Percentiles rank a stretch among this genome's conserved stretches.
Evolutionary conservation across 2,329 filamentous ascomycete genomes (phyloP).

Genomic region (Cytospora leucostoma): DNA sequence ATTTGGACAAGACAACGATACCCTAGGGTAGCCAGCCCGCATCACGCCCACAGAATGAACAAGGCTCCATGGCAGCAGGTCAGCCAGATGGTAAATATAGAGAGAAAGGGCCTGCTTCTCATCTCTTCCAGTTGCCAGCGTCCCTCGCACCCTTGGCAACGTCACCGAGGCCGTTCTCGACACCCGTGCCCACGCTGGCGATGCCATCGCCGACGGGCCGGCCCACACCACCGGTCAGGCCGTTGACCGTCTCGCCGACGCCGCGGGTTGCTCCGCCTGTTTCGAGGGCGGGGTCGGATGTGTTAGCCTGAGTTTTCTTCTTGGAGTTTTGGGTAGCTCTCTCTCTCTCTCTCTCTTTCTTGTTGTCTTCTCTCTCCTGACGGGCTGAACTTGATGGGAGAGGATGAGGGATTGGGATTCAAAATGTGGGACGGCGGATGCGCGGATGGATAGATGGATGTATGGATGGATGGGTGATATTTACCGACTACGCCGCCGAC

Average conservation of each 20-base stretch:
- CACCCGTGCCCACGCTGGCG: slow-evolving; percentile 52
- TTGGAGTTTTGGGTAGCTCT: no score
- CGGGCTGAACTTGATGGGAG: neutral
- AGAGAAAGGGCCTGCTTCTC: neutral
- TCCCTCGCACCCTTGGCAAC: slow-evolving; percentile 58
- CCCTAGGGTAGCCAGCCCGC: no score
- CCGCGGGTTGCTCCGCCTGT: slow-evolving; percentile 57
- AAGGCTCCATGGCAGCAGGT: neutral
- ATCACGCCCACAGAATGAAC: neutral
- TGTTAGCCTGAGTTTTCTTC: neutral
- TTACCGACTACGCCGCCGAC: slow-evolving; percentile 36
- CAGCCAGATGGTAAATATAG: no score
- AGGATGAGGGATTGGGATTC: neutral
- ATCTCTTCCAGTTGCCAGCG: slow-evolving; percentile 58
- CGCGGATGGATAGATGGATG: no score
- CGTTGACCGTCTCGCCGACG: slow-evolving; percentile 56
- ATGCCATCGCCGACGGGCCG: slow-evolving; percentile 58
- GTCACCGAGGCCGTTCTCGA: slow-evolving; percentile 52
- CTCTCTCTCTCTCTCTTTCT: neutral
- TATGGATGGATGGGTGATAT: neutral
- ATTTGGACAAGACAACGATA: neutral
- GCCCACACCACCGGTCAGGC: slow-evolving; percentile 55
- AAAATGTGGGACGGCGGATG: no score
- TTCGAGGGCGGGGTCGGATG: neutral
- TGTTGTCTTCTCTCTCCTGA: neutral